Percentiles rank a stretch among this genome's conserved stretches.
phyloP scores from a whole-genome alignment of 805 yeast genomes.

The Huiozyma sinensis region DNA sequence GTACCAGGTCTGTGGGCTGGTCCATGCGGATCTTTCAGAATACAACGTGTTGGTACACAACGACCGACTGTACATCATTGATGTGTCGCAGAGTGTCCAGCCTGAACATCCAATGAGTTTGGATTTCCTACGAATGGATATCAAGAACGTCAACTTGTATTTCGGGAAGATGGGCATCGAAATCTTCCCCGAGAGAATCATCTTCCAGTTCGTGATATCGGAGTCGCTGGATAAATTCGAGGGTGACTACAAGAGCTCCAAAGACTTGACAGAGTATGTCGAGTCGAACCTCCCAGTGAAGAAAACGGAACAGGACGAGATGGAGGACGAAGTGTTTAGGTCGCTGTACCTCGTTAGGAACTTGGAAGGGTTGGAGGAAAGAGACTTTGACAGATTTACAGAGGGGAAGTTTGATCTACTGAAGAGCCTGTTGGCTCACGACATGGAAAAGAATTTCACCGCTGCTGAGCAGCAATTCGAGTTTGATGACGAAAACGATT shows the following conservation, averaged over 20 bases:
- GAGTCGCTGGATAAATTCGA: constrained; percentile 33
- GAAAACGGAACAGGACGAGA: constrained; percentile 39
- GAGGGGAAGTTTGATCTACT: constrained; percentile 76
- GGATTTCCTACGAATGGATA: constrained; percentile 94
- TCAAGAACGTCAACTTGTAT: constrained; percentile 86
- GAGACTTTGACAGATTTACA: constrained; percentile 72
- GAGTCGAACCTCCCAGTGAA: constrained; percentile 47
- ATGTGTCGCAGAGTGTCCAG: constrained; percentile 95
- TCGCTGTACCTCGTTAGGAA: constrained; percentile 68
- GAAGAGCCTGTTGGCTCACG: constrained; percentile 47
- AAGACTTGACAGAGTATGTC: constrained; percentile 28
- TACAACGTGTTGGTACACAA: constrained; percentile 84
- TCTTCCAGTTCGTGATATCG: constrained; percentile 68
- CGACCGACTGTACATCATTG: constrained; percentile 72
- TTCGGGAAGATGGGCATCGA: constrained; percentile 64
- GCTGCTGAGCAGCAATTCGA: constrained; percentile 18
- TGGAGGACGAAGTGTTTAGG: constrained; percentile 82
- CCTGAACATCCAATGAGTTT: constrained; percentile 96
- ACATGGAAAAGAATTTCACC: constrained; percentile 20
- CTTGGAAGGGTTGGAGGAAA: constrained; percentile 74
- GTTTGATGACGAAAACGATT: constrained; percentile 7
- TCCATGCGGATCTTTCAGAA: constrained; percentile 95
- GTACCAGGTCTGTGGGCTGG: constrained; percentile 79
- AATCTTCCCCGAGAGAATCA: constrained; percentile 69
- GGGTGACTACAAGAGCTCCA: constrained; percentile 25